Percentiles rank a stretch among this genome's conserved stretches.
These are phyloP conservation scores for Myxozyma vanderwaltii DNA, from an alignment of 805 yeast genomes.

Conservation along the genomic window DNA sequence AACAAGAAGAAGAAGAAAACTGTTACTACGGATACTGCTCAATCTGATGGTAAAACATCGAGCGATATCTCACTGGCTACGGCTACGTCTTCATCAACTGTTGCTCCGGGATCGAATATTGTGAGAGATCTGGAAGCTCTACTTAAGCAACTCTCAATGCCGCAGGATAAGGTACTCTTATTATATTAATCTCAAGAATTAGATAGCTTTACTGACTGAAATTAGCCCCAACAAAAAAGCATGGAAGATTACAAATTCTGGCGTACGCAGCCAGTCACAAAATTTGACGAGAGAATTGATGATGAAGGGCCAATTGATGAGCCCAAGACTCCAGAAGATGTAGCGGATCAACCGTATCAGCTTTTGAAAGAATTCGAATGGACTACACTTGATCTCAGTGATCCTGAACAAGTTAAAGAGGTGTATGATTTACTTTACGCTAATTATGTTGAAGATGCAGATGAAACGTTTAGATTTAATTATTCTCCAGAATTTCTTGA, in stretches of 20 bases:
- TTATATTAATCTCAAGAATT: neutral
- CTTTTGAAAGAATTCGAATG: constrained; percentile 83
- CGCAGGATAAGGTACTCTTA: constrained; percentile 5
- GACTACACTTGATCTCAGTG: constrained; percentile 70
- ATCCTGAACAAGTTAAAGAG: constrained; percentile 64
- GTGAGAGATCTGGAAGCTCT: constrained; percentile 17
- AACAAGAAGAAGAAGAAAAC: constrained; percentile 26
- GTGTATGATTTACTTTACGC: constrained; percentile 78
- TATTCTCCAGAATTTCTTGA: constrained; percentile 79
- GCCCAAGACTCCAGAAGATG: constrained; percentile 66
- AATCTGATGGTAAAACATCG: constrained; percentile 1
- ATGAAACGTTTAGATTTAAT: constrained; percentile 87
- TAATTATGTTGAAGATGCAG: constrained; percentile 93
- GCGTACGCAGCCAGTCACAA: constrained; percentile 95
- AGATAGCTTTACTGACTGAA: neutral
- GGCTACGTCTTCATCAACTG: neutral
- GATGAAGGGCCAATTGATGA: constrained; percentile 82
- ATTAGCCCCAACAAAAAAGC: constrained; percentile 41
- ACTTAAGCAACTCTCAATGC: constrained; percentile 18
- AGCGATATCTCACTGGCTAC: neutral
- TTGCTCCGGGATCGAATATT: neutral
- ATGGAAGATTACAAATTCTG: constrained; percentile 94
- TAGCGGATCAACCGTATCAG: constrained; percentile 70
- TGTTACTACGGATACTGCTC: too few species aligned
- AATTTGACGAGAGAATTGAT: constrained; percentile 64